These are phyloP conservation scores for Leptodontidium sp. DNA, from an alignment of 2,329 filamentous ascomycete genomes.

Conservation along the genomic window DNA sequence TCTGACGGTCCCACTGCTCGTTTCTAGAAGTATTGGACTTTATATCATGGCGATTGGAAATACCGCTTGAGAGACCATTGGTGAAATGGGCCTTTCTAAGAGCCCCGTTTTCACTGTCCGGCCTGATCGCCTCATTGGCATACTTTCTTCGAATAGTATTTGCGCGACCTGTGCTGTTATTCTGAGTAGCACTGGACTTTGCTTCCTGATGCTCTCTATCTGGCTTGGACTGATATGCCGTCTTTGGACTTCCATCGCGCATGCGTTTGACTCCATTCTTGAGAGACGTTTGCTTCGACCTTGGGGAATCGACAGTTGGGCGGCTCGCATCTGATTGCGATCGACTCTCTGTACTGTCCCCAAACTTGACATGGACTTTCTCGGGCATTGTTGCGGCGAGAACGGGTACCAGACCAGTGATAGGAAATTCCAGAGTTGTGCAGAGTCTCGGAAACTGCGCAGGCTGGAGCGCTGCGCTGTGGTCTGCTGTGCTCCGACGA, in stretches of 20 bases:
- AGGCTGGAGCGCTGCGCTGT: neutral
- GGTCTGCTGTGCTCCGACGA: neutral
- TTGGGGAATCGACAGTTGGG: neutral
- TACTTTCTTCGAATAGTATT: neutral
- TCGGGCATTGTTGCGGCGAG: constrained; percentile 50
- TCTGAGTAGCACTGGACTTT: neutral
- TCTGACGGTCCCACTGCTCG: constrained; percentile 23
- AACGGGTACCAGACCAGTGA: neutral
- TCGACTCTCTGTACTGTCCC: constrained; percentile 42
- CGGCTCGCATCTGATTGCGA: neutral
- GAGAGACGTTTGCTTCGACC: neutral
- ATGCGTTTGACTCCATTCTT: constrained; percentile 29
- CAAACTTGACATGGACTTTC: constrained; percentile 51
- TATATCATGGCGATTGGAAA: neutral
- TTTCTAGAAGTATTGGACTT: constrained; percentile 13
- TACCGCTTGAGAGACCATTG: neutral
- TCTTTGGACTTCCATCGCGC: constrained; percentile 34
- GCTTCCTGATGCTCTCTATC: neutral
- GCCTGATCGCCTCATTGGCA: neutral
- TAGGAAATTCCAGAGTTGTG: neutral
- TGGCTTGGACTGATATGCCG: neutral
- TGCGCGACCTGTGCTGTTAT: neutral
- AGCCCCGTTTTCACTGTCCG: neutral
- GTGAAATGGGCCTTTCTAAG: neutral
- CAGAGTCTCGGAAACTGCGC: neutral